Percentiles rank a stretch among this genome's conserved stretches.
These are phyloP conservation scores for Albatrellus ellisii DNA, from an alignment of 768 basidiomycete species.

Conservation along the genomic window DNA sequence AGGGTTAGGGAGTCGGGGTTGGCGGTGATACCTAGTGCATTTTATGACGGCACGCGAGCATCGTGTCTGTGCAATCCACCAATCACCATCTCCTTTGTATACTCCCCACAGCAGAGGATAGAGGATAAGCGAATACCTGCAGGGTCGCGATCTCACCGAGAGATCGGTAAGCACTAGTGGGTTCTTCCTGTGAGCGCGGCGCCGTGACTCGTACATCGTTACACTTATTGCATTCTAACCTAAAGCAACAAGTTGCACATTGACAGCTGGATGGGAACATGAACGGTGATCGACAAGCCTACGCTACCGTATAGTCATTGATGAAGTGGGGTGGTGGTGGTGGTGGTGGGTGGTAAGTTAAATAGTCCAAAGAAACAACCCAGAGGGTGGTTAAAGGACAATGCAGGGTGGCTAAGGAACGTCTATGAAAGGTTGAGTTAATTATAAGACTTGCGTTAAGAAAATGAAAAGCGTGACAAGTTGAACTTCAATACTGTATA, in stretches of 20 bases:
- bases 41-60: too few species aligned
- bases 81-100: too few species aligned
- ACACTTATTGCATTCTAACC: constrained; percentile 6
- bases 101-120: too few species aligned
- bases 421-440: background rate
- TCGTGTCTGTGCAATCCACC: too few species aligned
- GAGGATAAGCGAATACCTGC: too few species aligned
- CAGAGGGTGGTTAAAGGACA: constrained; percentile 2
- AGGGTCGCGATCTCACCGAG: too few species aligned
- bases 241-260: constrained; percentile 5
- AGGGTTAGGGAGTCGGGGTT: too few species aligned
- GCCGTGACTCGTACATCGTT: too few species aligned
- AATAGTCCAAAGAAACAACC: constrained; percentile 1
- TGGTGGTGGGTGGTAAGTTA: background rate
- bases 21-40: too few species aligned
- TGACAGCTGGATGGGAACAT: background rate
- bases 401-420: background rate
- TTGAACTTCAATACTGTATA: constrained; percentile 12
- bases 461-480: background rate
- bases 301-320: background rate
- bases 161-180: too few species aligned
- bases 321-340: too few species aligned
- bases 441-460: background rate
- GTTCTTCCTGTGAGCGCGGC: too few species aligned
- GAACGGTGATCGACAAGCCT: constrained; percentile 2